Base-by-base conservation (phyloP, 352 stramenopile species). In the Globisporangium megalacanthum region DNA sequence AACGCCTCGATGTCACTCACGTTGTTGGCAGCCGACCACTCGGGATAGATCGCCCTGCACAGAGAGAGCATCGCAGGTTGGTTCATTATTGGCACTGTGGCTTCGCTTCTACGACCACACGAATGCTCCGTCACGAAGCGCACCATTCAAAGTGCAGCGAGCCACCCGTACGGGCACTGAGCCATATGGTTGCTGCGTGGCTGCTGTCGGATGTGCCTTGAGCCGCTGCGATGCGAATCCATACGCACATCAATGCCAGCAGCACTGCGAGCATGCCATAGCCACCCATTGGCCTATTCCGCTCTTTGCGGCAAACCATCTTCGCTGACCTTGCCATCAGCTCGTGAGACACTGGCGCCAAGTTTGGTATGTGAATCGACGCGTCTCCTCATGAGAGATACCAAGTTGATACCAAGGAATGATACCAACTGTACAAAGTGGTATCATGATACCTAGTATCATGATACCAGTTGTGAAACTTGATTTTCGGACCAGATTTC, bases 131-230 rank as follows among this genome's bases (percentile, higher is more conserved):
- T 4, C 7, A 6, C 14, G n/a, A 7, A 22, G 41, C 17, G n/a
- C 29, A 61, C 47, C 55, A 61, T 36, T 61, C 55, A 44, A 61
- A 54, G 22, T 17, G 35, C 0, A 61, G 46, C 9, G 36, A 48
- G 31, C 55, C 55, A 9, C 47, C 55, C 5, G 36, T 61, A 9
- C 55, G 55, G n/a, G 36, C 49, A 47, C 35, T 61, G 15, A 61
- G n/a, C 55, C 55, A 55, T 6, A 35, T 9, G 9, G 4, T 50
- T 10, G n/a, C 41, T 11, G 7, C 29, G 41, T 25, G 37, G 29
- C 9, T 49, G 17, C 10, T 25, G 8, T n/a, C 25, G 14, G 25
- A 29, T 29, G 42, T 35, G 5, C 29, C 44, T 31, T 59, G 53
- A 5, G 53, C 53, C 5, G 31, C n/a, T 14, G n/a, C 20, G 19